phyloP scores from a whole-genome alignment of 2,329 filamentous ascomycete genomes.

The Sporothrix variecibatus region DNA sequence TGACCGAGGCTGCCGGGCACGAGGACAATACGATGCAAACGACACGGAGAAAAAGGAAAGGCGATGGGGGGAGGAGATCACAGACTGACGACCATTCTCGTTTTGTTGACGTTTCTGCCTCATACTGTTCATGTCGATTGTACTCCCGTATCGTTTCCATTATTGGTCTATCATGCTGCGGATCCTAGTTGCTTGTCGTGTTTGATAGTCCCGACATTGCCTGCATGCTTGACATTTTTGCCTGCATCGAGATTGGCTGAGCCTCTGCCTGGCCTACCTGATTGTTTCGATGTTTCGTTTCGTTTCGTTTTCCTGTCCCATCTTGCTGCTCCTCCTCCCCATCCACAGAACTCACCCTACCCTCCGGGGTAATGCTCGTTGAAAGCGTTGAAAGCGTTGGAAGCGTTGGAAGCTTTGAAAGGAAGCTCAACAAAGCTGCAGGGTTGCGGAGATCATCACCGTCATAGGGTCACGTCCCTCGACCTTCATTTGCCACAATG shows the following conservation, averaged over 20 bases:
- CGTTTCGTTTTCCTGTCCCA: background rate
- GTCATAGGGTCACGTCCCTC: background rate
- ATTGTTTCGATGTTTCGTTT: background rate
- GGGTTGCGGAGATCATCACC: background rate
- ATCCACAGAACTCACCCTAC: background rate
- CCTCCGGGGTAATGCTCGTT: background rate
- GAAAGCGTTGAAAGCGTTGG: background rate
- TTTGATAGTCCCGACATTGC: background rate
- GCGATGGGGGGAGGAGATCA: background rate
- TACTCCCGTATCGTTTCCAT: background rate
- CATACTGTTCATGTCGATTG: background rate
- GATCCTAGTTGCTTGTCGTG: background rate
- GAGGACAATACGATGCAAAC: background rate
- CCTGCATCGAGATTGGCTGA: background rate
- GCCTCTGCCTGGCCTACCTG: background rate
- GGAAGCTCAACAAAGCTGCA: background rate
- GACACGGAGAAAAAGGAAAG: background rate
- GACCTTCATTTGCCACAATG: slow-evolving; percentile 4
- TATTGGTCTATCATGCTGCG: background rate
- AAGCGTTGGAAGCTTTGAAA: background rate
- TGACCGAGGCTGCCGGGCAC: background rate
- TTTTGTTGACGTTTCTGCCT: background rate
- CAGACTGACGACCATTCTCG: background rate
- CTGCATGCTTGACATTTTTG: background rate
- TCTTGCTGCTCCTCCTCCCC: background rate